Base-by-base conservation (phyloP, 106 monocot genomes). In the Acanthochlamys bracteata region DNA sequence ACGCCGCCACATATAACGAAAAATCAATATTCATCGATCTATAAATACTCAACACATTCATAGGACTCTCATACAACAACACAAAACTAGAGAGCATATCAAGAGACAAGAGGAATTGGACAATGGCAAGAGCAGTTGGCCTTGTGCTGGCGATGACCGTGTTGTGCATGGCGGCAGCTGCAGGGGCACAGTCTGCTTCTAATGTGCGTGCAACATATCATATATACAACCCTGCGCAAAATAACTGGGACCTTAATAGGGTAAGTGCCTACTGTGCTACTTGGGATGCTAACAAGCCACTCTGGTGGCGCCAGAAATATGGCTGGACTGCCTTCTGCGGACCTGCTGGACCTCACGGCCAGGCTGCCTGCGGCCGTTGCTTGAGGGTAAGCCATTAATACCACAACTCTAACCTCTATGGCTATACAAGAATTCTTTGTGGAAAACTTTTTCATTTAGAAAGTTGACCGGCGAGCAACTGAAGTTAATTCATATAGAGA, bases 301-400 rank as follows among this genome's bases (percentile, higher is more conserved):
- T 69, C 2, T 27, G 17, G 20, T 79, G 79, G 79, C 69, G 73
- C 49, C 46, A 65, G 60, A 25, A 60, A 68, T 79, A 79, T 59
- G 69, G 65, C 1, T 79, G 79, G 79, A 79, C 79, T 13, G 79
- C 79, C 59, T 79, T 79, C 59, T 74, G 74, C 59, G n/a, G n/a
- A n/a, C n/a, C n/a, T n/a, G n/a, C n/a, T n/a, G n/a, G n/a, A n/a
- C n/a, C n/a, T n/a, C n/a, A n/a, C 25, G 73, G 60, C 0, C 69
- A n/a, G n/a, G 79, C 64, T 14, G 41, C 69, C 20, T 79, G 78
- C 24, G 78, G 78, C 15, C 43, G 49, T 7, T 78, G 78, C 64
- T 55, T 78, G 55, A 0, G 24, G 21, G 27, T 15, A 25, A 25
- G n/a, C n/a, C n/a, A n/a, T n/a, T n/a, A 0, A 59, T 59, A 59